phyloP scores from a whole-genome alignment of 306 rosid genomes.

The Malus orientalis region DNA sequence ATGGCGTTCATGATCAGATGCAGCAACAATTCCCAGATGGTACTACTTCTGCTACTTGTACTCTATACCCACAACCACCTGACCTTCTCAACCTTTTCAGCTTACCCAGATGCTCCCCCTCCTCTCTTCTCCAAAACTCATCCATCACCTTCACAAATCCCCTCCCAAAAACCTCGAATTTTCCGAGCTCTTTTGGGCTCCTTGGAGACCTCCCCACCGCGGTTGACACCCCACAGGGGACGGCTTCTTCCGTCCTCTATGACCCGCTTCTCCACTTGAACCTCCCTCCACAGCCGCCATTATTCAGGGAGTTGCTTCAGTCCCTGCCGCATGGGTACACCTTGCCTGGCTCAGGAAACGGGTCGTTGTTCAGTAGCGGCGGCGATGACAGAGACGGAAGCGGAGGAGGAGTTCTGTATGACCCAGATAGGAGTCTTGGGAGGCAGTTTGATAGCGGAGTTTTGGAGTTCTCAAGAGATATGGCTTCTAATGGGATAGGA shows the following conservation, averaged over 20 bases:
- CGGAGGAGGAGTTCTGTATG: constrained; percentile 13
- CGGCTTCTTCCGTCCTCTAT: constrained; percentile 20
- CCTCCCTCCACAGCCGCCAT: constrained; percentile 86
- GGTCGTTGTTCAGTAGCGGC: constrained; percentile 35
- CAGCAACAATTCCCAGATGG: constrained; percentile 30
- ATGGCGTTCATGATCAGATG: not conserved
- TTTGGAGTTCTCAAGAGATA: constrained; percentile 42
- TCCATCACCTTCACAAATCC: constrained; percentile 51
- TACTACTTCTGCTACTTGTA: not conserved
- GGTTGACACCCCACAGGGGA: not conserved
- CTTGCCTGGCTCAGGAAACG: constrained; percentile 46
- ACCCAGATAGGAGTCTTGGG: constrained; percentile 27
- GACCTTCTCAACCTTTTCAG: constrained; percentile 74
- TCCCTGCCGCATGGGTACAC: constrained; percentile 66
- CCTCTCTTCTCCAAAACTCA: constrained; percentile 43
- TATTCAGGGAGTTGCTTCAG: constrained; percentile 56
- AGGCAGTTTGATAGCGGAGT: constrained; percentile 51
- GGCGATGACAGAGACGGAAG: constrained; percentile 62
- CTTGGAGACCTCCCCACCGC: constrained; percentile 48
- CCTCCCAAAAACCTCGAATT: constrained; percentile 26
- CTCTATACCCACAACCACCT: constrained; percentile 33
- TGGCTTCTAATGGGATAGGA: constrained; percentile 34
- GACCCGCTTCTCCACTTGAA: constrained; percentile 76
- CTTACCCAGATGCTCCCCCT: constrained; percentile 42
- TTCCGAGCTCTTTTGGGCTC: constrained; percentile 32